Conservation (phyloP, 2,329 filamentous ascomycete genomes). For the Fusarium brevicatenulatum region DNA sequence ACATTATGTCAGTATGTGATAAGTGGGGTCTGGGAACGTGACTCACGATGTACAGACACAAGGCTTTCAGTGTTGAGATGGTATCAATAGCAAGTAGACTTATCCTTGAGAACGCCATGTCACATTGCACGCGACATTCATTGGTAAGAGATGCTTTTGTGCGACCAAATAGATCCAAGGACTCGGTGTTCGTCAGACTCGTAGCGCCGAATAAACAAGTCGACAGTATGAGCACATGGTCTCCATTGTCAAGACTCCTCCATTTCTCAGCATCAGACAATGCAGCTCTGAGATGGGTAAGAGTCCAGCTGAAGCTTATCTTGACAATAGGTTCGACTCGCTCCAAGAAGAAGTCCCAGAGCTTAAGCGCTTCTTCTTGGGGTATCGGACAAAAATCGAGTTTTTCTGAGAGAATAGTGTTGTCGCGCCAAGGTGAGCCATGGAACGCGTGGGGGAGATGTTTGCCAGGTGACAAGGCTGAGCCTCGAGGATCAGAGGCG, state of each 20-base stretch:
- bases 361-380: background rate
- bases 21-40: fast-evolving
- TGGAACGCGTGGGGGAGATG: constrained; percentile 14
- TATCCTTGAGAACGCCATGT: constrained; percentile 12
- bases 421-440: constrained; percentile 11
- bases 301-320: constrained; percentile 25
- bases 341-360: constrained; percentile 17
- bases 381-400: background rate
- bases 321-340: constrained; percentile 17
- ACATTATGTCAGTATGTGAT: fast-evolving
- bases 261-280: constrained; percentile 1
- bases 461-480: constrained; percentile 7
- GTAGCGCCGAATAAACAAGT: constrained; percentile 7
- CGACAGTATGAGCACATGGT: background rate
- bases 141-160: background rate
- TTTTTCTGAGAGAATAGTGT: background rate
- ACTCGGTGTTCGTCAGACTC: constrained; percentile 3
- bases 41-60: constrained; percentile 16
- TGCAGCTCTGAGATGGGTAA: background rate
- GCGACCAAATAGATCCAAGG: background rate
- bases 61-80: background rate
- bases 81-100: background rate
- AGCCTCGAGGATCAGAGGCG: background rate
- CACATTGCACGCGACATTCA: constrained; percentile 10
- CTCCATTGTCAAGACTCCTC: background rate